Base-by-base conservation (phyloP, 148 eudicot genomes). In the Rhododendron vialii region DNA sequence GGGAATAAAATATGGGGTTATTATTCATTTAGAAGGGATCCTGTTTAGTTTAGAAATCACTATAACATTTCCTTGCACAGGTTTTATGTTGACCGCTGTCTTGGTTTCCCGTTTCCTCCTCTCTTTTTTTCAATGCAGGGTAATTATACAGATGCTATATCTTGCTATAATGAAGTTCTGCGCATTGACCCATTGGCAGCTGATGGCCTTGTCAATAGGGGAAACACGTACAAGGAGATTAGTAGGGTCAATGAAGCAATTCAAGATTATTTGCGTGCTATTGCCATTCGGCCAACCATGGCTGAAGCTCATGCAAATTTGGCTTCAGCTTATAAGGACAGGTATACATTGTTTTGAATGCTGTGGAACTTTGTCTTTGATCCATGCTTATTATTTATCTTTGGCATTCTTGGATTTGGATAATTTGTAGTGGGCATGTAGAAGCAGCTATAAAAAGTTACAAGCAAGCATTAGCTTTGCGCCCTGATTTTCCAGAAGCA, bases 281-380 rank as follows among this genome's bases (percentile, higher is more conserved):
- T 97, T 88, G 88, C 90, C 50, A 90, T 93, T 69, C 94, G 99
- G 17, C 99, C 99, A 84, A 85, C 91, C 87, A 93, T 95, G 98
- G 98, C 99, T 77, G 99, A 97, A 90, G 98, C 98, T 91, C 99
- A 95, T 92, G 98, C 98, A 81, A 95, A 95, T 91, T 86, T 97
- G 90, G 99, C 99, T 83, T 97, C 98, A 83, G 99, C 98, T 85
- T 95, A 95, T 59, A 97, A 95, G 82, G 98, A 96, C 88, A 96
- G 99, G 99, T 95, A 88, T 81, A 45, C 63, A 65, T 50, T 18
- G 69, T 55, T 65, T 78, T 78, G 15, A 41, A 45, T 41, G 57
- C 55, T 33, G 7, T 61, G 48, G 82, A 22, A 1, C 45, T 28
- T 50, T 24, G 24, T 69, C 38, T 41, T 43, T 83, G 85, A 47